Evolutionary conservation across 1,284 basidiomycete genomes (phyloP), one percentile per base, ranked within the genome.

Genomic region (Prillingera fragicola): DNA sequence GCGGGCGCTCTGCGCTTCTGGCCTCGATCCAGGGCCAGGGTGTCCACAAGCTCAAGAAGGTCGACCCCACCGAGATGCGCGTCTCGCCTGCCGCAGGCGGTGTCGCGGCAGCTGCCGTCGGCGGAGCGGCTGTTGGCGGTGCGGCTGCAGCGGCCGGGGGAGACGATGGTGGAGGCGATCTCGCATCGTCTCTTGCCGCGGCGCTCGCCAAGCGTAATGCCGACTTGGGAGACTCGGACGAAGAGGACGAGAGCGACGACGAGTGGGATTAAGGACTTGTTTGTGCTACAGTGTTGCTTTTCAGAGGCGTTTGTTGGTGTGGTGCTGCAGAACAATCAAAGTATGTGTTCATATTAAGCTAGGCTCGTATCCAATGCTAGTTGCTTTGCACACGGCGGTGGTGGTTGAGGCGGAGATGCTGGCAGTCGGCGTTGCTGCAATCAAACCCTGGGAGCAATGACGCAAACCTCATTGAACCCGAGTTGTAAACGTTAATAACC

Each of bases 241-340:
- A 90, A 3, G 89, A 95, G 31, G 89, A 91, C 10, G 86, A 87
- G 6, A 86, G 86, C 27, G 86, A 88, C 33, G 86, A 87, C 42
- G 86, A 87, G 46, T 90, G 87, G 87, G 87, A 88, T 70, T 73
- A 59, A 40, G 23, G n/a, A n/a, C n/a, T n/a, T n/a, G n/a, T n/a
- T n/a, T n/a, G n/a, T n/a, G n/a, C n/a, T n/a, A 3, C 28, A 18
- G 31, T 5, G 26, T 4, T 38, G 18, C n/a, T n/a, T n/a, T n/a
- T n/a, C n/a, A n/a, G n/a, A n/a, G n/a, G n/a, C n/a, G n/a, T n/a
- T n/a, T n/a, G n/a, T n/a, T n/a, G n/a, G n/a, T n/a, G n/a, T n/a
- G n/a, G n/a, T n/a, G n/a, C n/a, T n/a, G n/a, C n/a, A n/a, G n/a
- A n/a, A n/a, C n/a, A n/a, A n/a, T n/a, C n/a, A n/a, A n/a, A n/a